Base-by-base conservation (phyloP, 1,139 yeast species). In the Blastobotrys ciferrii region DNA sequence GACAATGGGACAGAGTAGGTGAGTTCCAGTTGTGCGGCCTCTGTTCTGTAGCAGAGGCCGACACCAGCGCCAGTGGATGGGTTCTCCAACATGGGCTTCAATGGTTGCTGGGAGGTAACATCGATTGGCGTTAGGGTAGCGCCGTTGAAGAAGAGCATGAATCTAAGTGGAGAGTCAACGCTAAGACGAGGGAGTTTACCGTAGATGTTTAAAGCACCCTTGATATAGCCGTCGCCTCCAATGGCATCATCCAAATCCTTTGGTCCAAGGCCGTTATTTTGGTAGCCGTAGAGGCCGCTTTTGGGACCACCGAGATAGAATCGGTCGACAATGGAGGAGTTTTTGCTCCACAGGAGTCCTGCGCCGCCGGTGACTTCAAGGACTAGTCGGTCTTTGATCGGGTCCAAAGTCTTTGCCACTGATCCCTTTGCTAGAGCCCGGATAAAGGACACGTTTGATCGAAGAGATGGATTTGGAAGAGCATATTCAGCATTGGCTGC, bases 21-120 rank as follows among this genome's bases (percentile, higher is more conserved):
- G 57, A 92, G 76, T 67, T 92, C 98, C 61, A 92, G 86, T 55
- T 98, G 75, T 0, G 98, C 98, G 67, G 82, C 80, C 1, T 96
- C 95, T 63, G 89, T 96, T 54, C 82, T 82, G 63, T 84, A 88
- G 17, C 87, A 75, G 2, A 92, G 56, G 1, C 98, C 98, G 48
- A 82, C 38, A 13, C 67, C 68, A 14, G 59, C 58, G 5, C 63
- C 63, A 2, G 62, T 54, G 4, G 64, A 59, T 9, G 58, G 61
- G 44, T 72, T 70, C 9, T 57, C 55, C 0, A 63, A 37, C 33
- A 80, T 55, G 2, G 62, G 57, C 20, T 40, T 31, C 12, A 39
- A 12, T 43, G 56, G 42, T n/a, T 38, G 17, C n/a, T 17, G 9
- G 18, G 40, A 36, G 4, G 11, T 19, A 41, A 71, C 68, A 52